Base-by-base conservation (phyloP, 306 rosid genomes). In the Rosa rugosa region DNA sequence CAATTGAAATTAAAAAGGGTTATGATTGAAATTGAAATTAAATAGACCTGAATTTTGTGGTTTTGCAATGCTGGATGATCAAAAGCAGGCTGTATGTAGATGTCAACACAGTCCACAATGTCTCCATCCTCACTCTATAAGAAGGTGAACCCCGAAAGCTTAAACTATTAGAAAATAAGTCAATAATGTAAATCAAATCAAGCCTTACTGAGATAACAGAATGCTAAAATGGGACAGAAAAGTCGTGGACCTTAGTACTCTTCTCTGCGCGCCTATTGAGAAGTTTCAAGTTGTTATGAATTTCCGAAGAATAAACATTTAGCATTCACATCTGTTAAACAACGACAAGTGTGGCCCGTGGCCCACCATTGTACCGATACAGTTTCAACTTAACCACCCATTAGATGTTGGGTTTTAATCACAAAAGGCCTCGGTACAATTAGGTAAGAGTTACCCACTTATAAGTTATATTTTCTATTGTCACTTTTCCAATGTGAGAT, bases 51-150 rank as follows among this genome's bases (percentile, higher is more conserved):
- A 25, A 89, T 85, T 0, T 40, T 88, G 75, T 91, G 94, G 72
- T 88, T 72, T 31, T 71, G 82, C 42, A 89, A 82, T 1, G 86
- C 84, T 1, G 90, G 94, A 66, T 89, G 92, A 23, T 86, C 88
- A 70, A 89, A 89, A 17, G 90, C 91, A 6, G 87, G 91, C 76
- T 88, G 92, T 5, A 89, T 78, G 44, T 86, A 75, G 47, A 87
- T 85, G 69, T 82, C 81, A 20, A 89, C 85, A 1, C 97, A 89
- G 22, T 89, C 90, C 34, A 89, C 69, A 27, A 86, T 86, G 50
- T 91, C 97, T 62, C 88, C 92, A 82, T 91, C 88, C 54, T 86
- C 87, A 75, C 92, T 89, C 94, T 89, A 51, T 57, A 80, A 75
- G 17, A 75, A 77, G 42, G 11, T 63, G 41, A 63, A 12, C 8